Evolutionary conservation across 176 grass and related monocot genomes (phyloP).

Genomic region (Triticum monococcum): DNA sequence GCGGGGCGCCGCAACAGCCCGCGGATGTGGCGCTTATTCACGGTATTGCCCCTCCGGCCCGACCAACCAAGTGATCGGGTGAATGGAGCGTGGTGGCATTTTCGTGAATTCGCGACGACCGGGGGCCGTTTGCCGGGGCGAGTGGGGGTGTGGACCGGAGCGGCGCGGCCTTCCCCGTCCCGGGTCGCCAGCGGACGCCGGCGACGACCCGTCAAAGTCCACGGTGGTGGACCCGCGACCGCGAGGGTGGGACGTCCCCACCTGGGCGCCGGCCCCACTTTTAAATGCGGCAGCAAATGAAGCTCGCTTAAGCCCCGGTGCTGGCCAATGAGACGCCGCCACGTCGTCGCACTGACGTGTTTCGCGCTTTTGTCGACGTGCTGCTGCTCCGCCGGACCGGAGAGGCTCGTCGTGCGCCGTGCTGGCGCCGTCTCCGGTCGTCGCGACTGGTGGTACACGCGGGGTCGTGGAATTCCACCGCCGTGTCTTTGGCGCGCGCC

Average conservation of each 20-base stretch:
- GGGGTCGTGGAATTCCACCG: not conserved
- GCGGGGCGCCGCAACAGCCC: not conserved
- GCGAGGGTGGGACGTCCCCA: not conserved
- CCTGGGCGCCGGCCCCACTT: not conserved
- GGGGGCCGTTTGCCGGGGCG: not conserved
- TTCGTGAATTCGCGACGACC: not conserved
- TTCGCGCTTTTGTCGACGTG: not conserved
- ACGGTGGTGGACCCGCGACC: not conserved
- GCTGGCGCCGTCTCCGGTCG: not conserved
- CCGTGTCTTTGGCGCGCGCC: not conserved
- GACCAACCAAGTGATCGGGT: not conserved
- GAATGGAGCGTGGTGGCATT: not conserved
- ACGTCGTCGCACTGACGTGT: constrained; percentile 38
- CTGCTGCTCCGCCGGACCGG: not conserved
- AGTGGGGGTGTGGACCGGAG: constrained; percentile 23
- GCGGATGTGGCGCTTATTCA: not conserved
- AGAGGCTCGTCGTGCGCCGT: not conserved
- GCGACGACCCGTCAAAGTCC: constrained; percentile 19
- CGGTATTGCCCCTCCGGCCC: not conserved
- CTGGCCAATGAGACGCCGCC: constrained; percentile 1
- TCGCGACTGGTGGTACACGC: not conserved
- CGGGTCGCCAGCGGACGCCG: not conserved
- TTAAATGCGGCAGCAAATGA: not conserved
- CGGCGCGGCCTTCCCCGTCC: not conserved
- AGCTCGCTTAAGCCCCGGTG: not conserved